Evolutionary conservation across 768 basidiomycete species (phyloP), one percentile per base, ranked within the genome.

Genomic region (Mycena metata): DNA sequence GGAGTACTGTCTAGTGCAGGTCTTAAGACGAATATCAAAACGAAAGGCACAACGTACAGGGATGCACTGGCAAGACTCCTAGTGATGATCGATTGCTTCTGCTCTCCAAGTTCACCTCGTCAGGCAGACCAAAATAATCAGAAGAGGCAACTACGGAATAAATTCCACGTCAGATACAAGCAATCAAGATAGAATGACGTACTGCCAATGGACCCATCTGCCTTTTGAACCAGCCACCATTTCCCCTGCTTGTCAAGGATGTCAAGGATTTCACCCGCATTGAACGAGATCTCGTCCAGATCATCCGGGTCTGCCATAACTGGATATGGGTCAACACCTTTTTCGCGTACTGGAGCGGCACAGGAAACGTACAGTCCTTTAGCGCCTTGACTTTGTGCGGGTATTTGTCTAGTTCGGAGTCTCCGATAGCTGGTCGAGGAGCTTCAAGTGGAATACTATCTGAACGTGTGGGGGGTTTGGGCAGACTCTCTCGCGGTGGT

Each of bases 281-380:
- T 74, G 79, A 99, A 98, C 47, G 94, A 93, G 43, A 99, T 92
- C 81, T 99, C 97, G 76, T 94, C 97, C 15, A 96, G 94, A 79
- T 99, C 97, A 66, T 98, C 36, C 17, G 60, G 60, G 51, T 50
- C 60, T 13, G 47, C 60, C 24, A 15, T 43, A 39, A 62, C 60
- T 62, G 19, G 30, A 30, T 6, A 6, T 30, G 30, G 30, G 30
- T 30, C 6, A 30, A 30, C 30, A 30, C 6, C 30, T 30, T 30
- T 30, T 30, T 30, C 6, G 30, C 30, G 30, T 3, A 30, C 30
- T 30, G 30, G 30, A 30, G 30, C 30, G 30, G 30, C 96, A 35
- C 16, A 16, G 43, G 9, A 92, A 83, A 5, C 92, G 94, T 19
- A 95, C 96, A 50, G 88, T 88, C 50, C 16, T 57, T 57, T 26